Evolutionary conservation across 345 rosid species (phyloP).

Genomic region (Arabis alpina): DNA sequence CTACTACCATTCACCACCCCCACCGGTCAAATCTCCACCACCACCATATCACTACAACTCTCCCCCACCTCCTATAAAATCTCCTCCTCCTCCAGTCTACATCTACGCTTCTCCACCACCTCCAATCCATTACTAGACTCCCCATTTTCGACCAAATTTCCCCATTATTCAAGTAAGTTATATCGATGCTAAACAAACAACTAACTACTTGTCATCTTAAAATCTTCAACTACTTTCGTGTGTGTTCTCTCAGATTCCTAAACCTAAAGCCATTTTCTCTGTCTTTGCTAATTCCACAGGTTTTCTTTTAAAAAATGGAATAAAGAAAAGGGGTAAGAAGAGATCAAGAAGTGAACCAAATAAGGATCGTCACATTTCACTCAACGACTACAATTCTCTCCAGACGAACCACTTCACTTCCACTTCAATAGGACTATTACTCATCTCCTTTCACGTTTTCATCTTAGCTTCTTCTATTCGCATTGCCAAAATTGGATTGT

Average conservation of each 20-base stretch:
- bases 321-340: slow-evolving; percentile 57
- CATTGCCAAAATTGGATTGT: slow-evolving; percentile 17
- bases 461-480: slow-evolving; percentile 35
- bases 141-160: not conserved
- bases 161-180: slow-evolving; percentile 33
- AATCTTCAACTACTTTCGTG: not conserved
- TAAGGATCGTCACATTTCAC: slow-evolving; percentile 37
- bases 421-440: slow-evolving; percentile 32
- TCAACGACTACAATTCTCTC: slow-evolving; percentile 16
- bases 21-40: slow-evolving; percentile 28
- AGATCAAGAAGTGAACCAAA: slow-evolving; percentile 38
- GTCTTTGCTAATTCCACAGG: slow-evolving; percentile 43
- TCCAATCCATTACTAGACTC: slow-evolving; percentile 40
- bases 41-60: slow-evolving; percentile 41
- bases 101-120: slow-evolving; percentile 45
- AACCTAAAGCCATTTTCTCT: not conserved
- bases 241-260: not conserved
- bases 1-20: slow-evolving; percentile 40
- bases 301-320: slow-evolving; percentile 49
- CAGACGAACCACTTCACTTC: slow-evolving; percentile 46
- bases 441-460: slow-evolving; percentile 49
- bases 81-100: slow-evolving; percentile 43
- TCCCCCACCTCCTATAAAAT: slow-evolving; percentile 37
- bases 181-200: not conserved
- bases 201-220: not conserved